A percentile compares a stretch with the other conserved stretches of the same genome.
Conservation (phyloP, 352 stramenopile species). For the Pythium rishiriense region DNA sequence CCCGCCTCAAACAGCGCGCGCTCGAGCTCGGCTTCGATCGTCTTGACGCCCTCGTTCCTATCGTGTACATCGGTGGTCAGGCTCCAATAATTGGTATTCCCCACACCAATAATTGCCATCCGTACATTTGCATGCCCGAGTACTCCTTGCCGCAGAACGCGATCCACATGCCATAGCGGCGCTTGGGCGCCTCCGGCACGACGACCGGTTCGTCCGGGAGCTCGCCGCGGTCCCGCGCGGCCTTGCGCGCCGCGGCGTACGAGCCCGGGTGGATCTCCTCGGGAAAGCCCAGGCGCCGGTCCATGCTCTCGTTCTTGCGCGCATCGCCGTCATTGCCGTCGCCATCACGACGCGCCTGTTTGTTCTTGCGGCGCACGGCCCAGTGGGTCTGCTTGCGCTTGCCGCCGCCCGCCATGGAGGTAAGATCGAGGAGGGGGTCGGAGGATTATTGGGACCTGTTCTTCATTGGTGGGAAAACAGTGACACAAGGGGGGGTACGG, state of each 20-base stretch:
- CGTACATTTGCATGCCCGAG: conserved; percentile 88
- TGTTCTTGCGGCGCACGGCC: conserved; percentile 74
- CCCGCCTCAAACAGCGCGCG: conserved; percentile 85
- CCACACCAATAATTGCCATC: background rate
- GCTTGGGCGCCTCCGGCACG: conserved; percentile 37
- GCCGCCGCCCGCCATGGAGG: conserved; percentile 33
- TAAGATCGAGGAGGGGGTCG: too few species aligned
- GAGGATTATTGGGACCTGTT: conserved; percentile 4
- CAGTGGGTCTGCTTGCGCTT: conserved; percentile 77
- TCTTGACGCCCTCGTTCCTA: conserved; percentile 87
- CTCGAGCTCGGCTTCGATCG: conserved; percentile 90
- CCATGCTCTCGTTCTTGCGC: conserved; percentile 29
- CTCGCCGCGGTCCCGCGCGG: conserved; percentile 16
- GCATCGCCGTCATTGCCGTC: background rate
- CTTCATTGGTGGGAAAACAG: conserved; percentile 9
- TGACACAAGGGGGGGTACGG: conserved; percentile 3
- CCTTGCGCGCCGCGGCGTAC: conserved; percentile 59
- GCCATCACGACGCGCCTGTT: conserved; percentile 38
- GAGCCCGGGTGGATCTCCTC: conserved; percentile 74
- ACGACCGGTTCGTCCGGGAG: conserved; percentile 3
- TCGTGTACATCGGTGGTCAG: too few species aligned
- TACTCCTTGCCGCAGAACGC: conserved; percentile 90
- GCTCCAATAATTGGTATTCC: background rate
- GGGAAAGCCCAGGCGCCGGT: conserved; percentile 57
- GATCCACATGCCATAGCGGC: conserved; percentile 81